These are phyloP conservation scores for Aspergillus chevalieri DNA, from an alignment of 2,329 filamentous ascomycete species.

Conservation along the genomic window DNA sequence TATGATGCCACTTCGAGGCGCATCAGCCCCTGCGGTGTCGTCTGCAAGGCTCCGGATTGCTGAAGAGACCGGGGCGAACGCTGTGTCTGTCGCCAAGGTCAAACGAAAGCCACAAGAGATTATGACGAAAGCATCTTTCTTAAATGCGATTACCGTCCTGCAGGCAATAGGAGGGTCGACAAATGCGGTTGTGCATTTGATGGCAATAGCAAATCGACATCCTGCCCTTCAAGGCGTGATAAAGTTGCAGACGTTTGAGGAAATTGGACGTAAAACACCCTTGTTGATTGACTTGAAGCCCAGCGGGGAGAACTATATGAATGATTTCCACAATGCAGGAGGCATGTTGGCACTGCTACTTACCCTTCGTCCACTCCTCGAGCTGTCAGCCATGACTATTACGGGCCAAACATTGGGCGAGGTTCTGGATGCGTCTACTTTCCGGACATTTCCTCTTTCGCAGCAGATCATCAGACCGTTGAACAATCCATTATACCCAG, in stretches of 20 bases:
- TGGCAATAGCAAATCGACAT: conserved; percentile 51
- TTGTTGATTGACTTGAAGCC: conserved; percentile 49
- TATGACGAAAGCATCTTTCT: conserved; percentile 43
- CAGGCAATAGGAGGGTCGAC: conserved; percentile 53
- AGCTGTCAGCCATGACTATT: conserved; percentile 43
- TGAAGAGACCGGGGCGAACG: conserved; percentile 48
- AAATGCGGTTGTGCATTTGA: conserved; percentile 51
- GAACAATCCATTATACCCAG: conserved; percentile 40
- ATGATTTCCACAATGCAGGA: conserved; percentile 50
- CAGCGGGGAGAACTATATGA: conserved; percentile 50
- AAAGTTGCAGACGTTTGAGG: conserved; percentile 42
- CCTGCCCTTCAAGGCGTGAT: conserved; percentile 42
- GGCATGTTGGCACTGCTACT: conserved; percentile 47
- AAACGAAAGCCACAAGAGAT: conserved; percentile 41
- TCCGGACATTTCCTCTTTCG: conserved; percentile 38
- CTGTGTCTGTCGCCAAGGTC: conserved; percentile 38
- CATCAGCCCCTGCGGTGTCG: conserved; percentile 50
- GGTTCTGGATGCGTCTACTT: conserved; percentile 38
- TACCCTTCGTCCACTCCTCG: conserved; percentile 41
- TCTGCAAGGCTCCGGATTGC: conserved; percentile 48
- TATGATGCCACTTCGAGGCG: conserved; percentile 48
- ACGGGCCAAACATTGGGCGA: conserved; percentile 45
- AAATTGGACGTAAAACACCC: conserved; percentile 43
- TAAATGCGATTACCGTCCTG: conserved; percentile 49
- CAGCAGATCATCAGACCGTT: conserved; percentile 41